Percentiles rank a stretch among this genome's conserved stretches.
Conservation (phyloP, 1,284 basidiomycete genomes). For the Cryptococcus sp. region DNA sequence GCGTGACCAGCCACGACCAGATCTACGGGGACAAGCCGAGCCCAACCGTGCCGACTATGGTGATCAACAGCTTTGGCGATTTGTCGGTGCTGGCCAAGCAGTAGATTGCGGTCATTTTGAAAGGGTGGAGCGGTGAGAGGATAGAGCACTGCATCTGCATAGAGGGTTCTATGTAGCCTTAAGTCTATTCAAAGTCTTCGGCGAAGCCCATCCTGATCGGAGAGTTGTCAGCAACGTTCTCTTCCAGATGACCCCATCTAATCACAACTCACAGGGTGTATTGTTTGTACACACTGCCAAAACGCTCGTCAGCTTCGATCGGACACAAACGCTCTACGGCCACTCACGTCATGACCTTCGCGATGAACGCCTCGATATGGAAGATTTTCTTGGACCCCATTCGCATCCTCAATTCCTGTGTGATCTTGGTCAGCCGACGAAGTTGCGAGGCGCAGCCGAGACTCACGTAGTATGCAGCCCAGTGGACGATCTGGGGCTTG, state of each 20-base stretch:
- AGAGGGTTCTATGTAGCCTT: not conserved
- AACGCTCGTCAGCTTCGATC: not conserved
- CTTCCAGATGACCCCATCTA: too few species aligned
- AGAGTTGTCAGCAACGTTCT: conserved; percentile 6
- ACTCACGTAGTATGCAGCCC: conserved; percentile 91
- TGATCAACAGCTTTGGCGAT: conserved; percentile 75
- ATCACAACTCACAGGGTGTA: conserved; percentile 37
- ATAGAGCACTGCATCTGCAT: conserved; percentile 1
- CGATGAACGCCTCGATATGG: conserved; percentile 77
- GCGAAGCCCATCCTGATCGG: conserved; percentile 21
- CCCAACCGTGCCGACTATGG: conserved; percentile 71
- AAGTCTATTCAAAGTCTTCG: conserved; percentile 22
- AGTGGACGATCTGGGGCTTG: conserved; percentile 88
- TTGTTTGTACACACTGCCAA: conserved; percentile 35
- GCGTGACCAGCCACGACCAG: conserved; percentile 69
- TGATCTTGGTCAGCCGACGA: not conserved
- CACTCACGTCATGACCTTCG: conserved; percentile 49
- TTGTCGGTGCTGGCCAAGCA: conserved; percentile 50
- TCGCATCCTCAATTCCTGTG: conserved; percentile 83
- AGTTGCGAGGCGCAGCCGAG: not conserved
- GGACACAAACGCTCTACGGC: not conserved
- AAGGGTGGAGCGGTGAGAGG: not conserved
- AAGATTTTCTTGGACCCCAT: conserved; percentile 91
- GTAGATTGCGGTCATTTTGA: not conserved
- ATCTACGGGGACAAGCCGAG: conserved; percentile 69